These are phyloP conservation scores for Coprinopsis strossmayeri DNA, from an alignment of 768 basidiomycete species.

Conservation along the genomic window DNA sequence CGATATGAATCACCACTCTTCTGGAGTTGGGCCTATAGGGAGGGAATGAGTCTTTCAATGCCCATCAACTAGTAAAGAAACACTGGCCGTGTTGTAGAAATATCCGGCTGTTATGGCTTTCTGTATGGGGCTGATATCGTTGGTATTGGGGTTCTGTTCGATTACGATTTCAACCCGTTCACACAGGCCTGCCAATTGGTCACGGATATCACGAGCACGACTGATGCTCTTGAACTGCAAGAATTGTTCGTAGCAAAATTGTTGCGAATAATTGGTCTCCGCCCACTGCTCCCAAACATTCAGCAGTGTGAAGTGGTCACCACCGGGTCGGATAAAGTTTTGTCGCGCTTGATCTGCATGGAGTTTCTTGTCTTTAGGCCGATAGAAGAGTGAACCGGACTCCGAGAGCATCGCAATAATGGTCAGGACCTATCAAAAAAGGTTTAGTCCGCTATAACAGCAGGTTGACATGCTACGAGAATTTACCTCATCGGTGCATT, in stretches of 20 bases:
- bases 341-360: conserved; percentile 97
- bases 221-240: conserved; percentile 92
- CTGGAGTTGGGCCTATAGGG: conserved; percentile 73
- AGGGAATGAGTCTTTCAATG: neutral
- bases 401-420: conserved; percentile 98
- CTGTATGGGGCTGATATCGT: conserved; percentile 89
- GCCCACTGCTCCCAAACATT: conserved; percentile 99
- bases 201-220: conserved; percentile 92
- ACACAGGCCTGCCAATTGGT: conserved; percentile 91
- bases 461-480: neutral
- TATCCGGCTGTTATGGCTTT: conserved; percentile 95
- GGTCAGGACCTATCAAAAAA: conserved; percentile 65
- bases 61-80: conserved; percentile 4
- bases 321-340: conserved; percentile 92
- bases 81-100: conserved; percentile 85
- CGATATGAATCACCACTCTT: conserved; percentile 97
- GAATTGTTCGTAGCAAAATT: conserved; percentile 95
- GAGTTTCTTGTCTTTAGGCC: conserved; percentile 96
- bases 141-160: conserved; percentile 81
- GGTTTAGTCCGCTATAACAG: neutral
- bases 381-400: conserved; percentile 89
- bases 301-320: conserved; percentile 95
- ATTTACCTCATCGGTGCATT: conserved; percentile 90
- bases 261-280: conserved; percentile 94
- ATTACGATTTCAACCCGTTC: conserved; percentile 96